These are phyloP conservation scores for Fusarium lateritium DNA, from an alignment of 2,329 filamentous ascomycete genomes.

Conservation along the genomic window DNA sequence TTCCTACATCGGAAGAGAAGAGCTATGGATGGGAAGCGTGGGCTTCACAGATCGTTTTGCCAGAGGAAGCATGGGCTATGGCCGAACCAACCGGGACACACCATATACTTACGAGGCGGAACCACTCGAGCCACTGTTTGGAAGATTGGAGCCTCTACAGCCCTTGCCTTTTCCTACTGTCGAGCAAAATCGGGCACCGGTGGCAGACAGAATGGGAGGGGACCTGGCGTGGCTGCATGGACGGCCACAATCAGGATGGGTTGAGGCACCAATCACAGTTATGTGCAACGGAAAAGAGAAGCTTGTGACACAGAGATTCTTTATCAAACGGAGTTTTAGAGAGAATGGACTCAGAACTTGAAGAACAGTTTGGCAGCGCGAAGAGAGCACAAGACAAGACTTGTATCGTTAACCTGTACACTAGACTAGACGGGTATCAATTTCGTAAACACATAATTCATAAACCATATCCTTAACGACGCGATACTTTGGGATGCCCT, in stretches of 20 bases:
- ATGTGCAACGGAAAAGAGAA: constrained; percentile 17
- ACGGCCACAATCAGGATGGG: not conserved
- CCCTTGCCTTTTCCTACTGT: not conserved
- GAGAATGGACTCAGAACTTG: not conserved
- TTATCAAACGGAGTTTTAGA: constrained; percentile 7
- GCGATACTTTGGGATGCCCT: constrained; percentile 3
- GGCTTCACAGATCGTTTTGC: constrained; percentile 38
- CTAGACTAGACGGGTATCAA: constrained; percentile 5
- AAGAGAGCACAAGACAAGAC: not conserved
- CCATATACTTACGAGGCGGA: constrained; percentile 15
- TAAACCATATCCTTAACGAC: not conserved
- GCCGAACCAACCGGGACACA: not conserved
- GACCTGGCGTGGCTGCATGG: not conserved
- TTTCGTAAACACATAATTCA: constrained; percentile 9
- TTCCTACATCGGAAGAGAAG: not conserved
- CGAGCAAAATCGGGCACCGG: not conserved
- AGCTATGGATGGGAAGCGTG: constrained; percentile 39
- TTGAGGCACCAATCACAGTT: not conserved
- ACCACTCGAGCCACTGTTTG: constrained; percentile 41
- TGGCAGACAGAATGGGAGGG: not conserved
- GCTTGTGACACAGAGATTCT: not conserved
- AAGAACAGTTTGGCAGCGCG: not conserved
- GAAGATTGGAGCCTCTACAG: not conserved
- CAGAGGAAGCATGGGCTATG: constrained; percentile 24
- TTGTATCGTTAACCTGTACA: not conserved